phyloP scores from a whole-genome alignment of 1,139 yeast genomes.

The Yamadazyma kanchanaburiensis region DNA sequence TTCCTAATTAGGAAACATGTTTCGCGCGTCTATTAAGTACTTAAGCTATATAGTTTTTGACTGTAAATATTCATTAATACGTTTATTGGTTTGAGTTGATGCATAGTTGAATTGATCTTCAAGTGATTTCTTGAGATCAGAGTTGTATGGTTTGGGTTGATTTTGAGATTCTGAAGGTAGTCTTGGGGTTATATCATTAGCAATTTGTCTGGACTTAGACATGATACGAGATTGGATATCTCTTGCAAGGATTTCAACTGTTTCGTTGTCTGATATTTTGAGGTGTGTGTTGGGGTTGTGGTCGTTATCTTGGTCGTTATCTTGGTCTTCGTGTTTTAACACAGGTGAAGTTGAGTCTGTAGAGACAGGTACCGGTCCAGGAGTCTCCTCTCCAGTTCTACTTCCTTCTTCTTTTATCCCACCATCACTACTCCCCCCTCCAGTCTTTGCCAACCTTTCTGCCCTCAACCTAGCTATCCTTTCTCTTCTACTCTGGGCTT shows the following conservation, averaged over 20 bases:
- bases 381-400: not conserved
- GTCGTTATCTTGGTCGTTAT: not conserved
- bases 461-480: slow-evolving; percentile 14
- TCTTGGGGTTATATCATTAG: slow-evolving; percentile 3
- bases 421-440: no score
- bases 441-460: slow-evolving; percentile 6
- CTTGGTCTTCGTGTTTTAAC: no score
- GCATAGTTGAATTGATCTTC: slow-evolving; percentile 19
- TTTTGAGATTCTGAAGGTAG: slow-evolving; percentile 1
- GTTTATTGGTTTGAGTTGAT: slow-evolving; percentile 24
- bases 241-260: slow-evolving; percentile 25
- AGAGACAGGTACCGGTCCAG: not conserved
- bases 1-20: slow-evolving; percentile 28
- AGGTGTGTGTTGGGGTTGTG: slow-evolving; percentile 1
- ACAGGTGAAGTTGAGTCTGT: not conserved
- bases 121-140: slow-evolving; percentile 23
- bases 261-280: slow-evolving; percentile 19
- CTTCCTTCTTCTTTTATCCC: no score
- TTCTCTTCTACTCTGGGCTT: slow-evolving; percentile 12
- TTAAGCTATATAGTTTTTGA: not conserved
- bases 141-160: slow-evolving; percentile 6
- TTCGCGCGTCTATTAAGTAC: not conserved
- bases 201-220: slow-evolving; percentile 15
- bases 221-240: slow-evolving; percentile 22
- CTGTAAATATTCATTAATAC: slow-evolving; percentile 16